phyloP scores from a whole-genome alignment of 495 filamentous ascomycete genomes.

The Cryomyces minteri region DNA sequence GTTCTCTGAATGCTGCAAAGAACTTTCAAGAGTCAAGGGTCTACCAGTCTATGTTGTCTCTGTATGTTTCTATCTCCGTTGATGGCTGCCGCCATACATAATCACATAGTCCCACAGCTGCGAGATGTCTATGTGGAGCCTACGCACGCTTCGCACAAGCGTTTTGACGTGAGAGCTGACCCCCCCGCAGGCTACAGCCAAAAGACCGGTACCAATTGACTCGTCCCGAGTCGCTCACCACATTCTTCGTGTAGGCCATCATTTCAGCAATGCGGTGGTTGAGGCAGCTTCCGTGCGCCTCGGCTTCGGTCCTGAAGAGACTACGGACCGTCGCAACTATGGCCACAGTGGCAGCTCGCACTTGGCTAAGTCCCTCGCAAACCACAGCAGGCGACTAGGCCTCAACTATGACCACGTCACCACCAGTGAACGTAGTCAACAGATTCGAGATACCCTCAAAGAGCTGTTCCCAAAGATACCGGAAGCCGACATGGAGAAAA shows the following conservation, averaged over 20 bases:
- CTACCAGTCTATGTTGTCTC: slow-evolving; percentile 62
- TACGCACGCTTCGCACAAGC: no score
- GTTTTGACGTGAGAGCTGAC: no score
- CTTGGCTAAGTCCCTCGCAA: neutral
- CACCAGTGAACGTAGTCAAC: slow-evolving; percentile 45
- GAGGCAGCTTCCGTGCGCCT: slow-evolving; percentile 31
- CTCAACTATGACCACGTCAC: slow-evolving; percentile 14
- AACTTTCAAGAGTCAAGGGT: slow-evolving; percentile 48
- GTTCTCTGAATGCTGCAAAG: slow-evolving; percentile 61
- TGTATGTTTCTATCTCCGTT: slow-evolving; percentile 20
- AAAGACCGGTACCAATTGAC: no score
- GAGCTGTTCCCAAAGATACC: slow-evolving; percentile 84
- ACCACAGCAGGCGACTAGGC: slow-evolving; percentile 1
- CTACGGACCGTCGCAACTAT: slow-evolving; percentile 11
- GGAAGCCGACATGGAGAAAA: slow-evolving; percentile 50
- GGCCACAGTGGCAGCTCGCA: slow-evolving; percentile 16
- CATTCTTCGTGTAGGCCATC: slow-evolving; percentile 63
- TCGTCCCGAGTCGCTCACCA: slow-evolving; percentile 29
- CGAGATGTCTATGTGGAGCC: no score
- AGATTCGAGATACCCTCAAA: slow-evolving; percentile 52
- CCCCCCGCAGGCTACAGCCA: no score
- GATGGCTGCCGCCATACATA: no score
- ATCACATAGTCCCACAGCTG: no score
- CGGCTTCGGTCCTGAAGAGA: slow-evolving; percentile 22
- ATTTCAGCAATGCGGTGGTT: slow-evolving; percentile 43